Conservation (phyloP, 208 protist species). For the Herpetomonas tarakana region DNA sequence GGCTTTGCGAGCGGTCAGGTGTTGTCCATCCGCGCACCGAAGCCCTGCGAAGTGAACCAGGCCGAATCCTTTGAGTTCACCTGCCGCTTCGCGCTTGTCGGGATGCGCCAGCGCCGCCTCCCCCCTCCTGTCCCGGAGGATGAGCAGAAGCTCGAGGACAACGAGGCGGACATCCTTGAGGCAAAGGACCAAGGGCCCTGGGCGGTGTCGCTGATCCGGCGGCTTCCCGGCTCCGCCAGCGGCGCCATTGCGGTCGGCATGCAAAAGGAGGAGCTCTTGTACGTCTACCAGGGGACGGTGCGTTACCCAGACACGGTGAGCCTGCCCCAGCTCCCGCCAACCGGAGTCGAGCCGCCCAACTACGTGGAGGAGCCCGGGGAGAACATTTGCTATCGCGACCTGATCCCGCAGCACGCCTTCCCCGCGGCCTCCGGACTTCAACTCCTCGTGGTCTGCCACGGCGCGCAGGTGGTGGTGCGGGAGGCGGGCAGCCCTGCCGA, state of each 20-base stretch:
- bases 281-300: slow-evolving; percentile 51
- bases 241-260: slow-evolving; percentile 56
- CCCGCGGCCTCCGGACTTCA: slow-evolving; percentile 15
- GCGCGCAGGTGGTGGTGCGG: slow-evolving; percentile 25
- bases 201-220: slow-evolving; percentile 46
- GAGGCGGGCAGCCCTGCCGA: slow-evolving; percentile 14
- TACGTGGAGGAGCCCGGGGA: slow-evolving; percentile 88
- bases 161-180: slow-evolving; percentile 67
- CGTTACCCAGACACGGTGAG: slow-evolving; percentile 55
- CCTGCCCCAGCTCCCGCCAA: slow-evolving; percentile 80
- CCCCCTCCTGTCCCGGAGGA: slow-evolving; percentile 54
- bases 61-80: slow-evolving; percentile 64
- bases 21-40: slow-evolving; percentile 52
- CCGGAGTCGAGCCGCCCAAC: slow-evolving; percentile 76
- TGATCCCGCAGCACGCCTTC: slow-evolving; percentile 30
- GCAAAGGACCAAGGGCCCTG: slow-evolving; percentile 84
- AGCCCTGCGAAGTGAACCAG: slow-evolving; percentile 47
- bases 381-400: slow-evolving; percentile 80
- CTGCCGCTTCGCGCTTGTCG: slow-evolving; percentile 59
- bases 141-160: slow-evolving; percentile 38
- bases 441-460: slow-evolving; percentile 44
- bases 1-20: slow-evolving; percentile 69
- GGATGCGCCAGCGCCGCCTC: slow-evolving; percentile 66
- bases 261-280: slow-evolving; percentile 66
- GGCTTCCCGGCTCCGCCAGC: slow-evolving; percentile 22